These are phyloP conservation scores for Exophiala oligosperma DNA, from an alignment of 2,329 filamentous ascomycete genomes.

Conservation along the genomic window DNA sequence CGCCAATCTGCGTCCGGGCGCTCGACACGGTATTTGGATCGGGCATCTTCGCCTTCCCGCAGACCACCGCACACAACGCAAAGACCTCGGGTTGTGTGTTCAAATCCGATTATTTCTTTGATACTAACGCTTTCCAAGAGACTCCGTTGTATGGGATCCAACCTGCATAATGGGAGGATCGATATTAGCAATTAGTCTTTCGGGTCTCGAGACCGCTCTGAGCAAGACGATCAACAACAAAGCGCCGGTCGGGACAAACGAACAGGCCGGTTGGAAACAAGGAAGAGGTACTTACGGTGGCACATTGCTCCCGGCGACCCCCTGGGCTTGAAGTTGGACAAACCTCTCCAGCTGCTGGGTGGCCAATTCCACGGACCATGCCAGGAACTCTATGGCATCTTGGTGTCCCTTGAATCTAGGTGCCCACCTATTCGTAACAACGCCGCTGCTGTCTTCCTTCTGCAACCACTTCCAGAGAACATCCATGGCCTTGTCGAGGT, in stretches of 20 bases:
- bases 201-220: too few relatives aligned
- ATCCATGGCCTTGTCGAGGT: slow-evolving; percentile 1
- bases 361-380: not conserved
- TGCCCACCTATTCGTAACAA: not conserved
- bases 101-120: not conserved
- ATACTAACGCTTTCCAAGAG: not conserved
- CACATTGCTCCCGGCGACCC: not conserved
- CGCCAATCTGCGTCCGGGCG: too few relatives aligned
- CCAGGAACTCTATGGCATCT: slow-evolving; percentile 6
- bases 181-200: too few relatives aligned
- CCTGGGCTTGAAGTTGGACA: not conserved
- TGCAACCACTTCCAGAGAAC: slow-evolving; percentile 11
- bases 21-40: not conserved
- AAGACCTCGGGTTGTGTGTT: not conserved
- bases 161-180: too few relatives aligned
- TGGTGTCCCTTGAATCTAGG: not conserved
- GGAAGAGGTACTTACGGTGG: not conserved
- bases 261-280: too few relatives aligned
- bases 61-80: not conserved
- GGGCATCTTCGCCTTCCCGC: not conserved
- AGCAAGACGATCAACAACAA: too few relatives aligned
- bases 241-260: too few relatives aligned
- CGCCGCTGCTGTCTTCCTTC: not conserved
- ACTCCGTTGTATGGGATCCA: too few relatives aligned
- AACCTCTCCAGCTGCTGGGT: not conserved